Conservation (phyloP, 352 stramenopile genomes). For the Blastocystis sp. region DNA sequence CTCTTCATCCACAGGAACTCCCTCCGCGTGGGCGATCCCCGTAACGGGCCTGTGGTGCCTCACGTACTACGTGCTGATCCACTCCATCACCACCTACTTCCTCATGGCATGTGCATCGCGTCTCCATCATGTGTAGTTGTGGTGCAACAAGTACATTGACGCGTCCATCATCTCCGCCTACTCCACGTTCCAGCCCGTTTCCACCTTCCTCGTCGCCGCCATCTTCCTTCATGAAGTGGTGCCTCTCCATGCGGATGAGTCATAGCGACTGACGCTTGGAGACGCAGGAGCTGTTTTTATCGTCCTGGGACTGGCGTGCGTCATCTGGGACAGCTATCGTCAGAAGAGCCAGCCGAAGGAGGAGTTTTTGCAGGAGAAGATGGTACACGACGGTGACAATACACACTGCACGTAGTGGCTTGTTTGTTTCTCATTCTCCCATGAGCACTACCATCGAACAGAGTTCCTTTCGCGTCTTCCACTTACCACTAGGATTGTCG, state of each 20-base stretch:
- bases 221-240: slow-evolving; percentile 50
- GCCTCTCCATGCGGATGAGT: background rate
- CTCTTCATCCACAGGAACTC: background rate
- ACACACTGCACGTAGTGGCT: background rate
- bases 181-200: slow-evolving; percentile 59
- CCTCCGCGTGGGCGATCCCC: slow-evolving; percentile 42
- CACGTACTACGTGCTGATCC: slow-evolving; percentile 56
- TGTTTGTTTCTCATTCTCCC: background rate
- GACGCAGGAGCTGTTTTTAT: slow-evolving; percentile 41
- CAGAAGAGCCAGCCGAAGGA: background rate
- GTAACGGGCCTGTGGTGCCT: slow-evolving; percentile 38
- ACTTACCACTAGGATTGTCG: background rate
- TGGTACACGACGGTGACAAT: background rate
- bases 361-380: background rate
- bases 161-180: slow-evolving; percentile 61
- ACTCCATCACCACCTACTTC: slow-evolving; percentile 50
- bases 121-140: background rate
- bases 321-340: slow-evolving; percentile 41
- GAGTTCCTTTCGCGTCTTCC: background rate
- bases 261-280: slow-evolving; percentile 4
- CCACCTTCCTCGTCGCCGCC: slow-evolving; percentile 13
- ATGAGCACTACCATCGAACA: background rate
- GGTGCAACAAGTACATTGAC: slow-evolving; percentile 60
- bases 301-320: slow-evolving; percentile 2
- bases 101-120: background rate